A percentile compares a stretch with the other conserved stretches of the same genome.
Conservation (phyloP, 345 rosid species). For the Bruguiera gymnorhiza region DNA sequence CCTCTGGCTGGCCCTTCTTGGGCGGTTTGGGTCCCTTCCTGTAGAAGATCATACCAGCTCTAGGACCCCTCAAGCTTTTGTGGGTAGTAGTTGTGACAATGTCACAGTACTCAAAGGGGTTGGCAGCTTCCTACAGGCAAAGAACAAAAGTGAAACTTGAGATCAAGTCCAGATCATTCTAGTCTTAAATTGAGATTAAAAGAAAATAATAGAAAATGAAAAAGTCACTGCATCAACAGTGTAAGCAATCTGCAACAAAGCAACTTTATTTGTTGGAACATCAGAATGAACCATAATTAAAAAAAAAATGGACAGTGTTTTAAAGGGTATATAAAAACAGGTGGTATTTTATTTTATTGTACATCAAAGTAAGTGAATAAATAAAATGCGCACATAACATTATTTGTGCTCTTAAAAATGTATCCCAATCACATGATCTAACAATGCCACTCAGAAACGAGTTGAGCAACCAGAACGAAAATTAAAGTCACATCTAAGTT, state of each 20-base stretch:
- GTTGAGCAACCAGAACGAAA: not conserved
- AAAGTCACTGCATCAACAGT: not conserved
- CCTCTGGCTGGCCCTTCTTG: conserved; percentile 97
- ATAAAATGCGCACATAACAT: too few species aligned
- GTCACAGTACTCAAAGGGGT: conserved; percentile 94
- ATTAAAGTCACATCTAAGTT: not conserved
- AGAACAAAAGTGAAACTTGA: not conserved
- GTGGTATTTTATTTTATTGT: too few species aligned
- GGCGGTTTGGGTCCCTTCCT: conserved; percentile 96
- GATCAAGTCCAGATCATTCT: not conserved
- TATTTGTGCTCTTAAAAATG: not conserved
- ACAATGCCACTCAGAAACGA: not conserved
- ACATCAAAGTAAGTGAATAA: too few species aligned
- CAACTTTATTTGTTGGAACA: too few species aligned
- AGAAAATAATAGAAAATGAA: not conserved
- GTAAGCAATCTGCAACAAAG: too few species aligned
- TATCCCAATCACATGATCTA: not conserved
- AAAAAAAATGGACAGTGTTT: too few species aligned
- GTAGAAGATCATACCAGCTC: conserved; percentile 99
- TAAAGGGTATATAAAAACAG: too few species aligned
- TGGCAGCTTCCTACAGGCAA: conserved; percentile 75
- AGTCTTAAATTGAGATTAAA: not conserved
- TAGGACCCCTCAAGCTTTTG: conserved; percentile 99
- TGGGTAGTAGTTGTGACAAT: conserved; percentile 99
- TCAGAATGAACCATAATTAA: too few species aligned